These are phyloP conservation scores for Rhizopus delemar DNA, from an alignment of 371 early-diverging fungal species.

Conservation along the genomic window DNA sequence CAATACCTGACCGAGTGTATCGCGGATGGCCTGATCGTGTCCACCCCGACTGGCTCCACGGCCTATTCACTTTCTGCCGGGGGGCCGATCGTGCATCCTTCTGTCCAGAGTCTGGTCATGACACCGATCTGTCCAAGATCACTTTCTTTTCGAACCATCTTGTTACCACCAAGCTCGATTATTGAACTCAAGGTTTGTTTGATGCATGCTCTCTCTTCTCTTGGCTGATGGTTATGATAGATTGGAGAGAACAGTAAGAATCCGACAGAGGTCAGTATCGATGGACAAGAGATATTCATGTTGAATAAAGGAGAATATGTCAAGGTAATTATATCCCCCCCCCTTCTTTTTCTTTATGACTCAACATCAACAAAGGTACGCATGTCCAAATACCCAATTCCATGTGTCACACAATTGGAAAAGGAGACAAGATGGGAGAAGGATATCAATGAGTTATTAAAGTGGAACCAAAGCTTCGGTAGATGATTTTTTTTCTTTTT, in stretches of 20 bases:
- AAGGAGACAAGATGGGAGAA: constrained; percentile 73
- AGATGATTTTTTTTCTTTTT: not conserved
- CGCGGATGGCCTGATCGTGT: constrained; percentile 73
- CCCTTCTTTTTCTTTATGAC: not conserved
- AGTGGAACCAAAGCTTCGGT: constrained; percentile 81
- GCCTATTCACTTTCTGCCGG: constrained; percentile 92
- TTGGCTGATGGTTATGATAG: constrained; percentile 30
- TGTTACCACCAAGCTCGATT: constrained; percentile 79
- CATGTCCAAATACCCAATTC: constrained; percentile 78
- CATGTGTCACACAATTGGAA: constrained; percentile 70
- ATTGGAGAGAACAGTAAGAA: constrained; percentile 65
- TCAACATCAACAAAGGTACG: constrained; percentile 51
- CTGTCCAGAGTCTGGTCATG: constrained; percentile 81
- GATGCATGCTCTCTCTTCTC: not conserved
- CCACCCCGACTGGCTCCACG: constrained; percentile 95
- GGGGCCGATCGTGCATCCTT: constrained; percentile 94
- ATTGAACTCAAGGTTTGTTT: constrained; percentile 61
- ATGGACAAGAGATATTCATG: constrained; percentile 73
- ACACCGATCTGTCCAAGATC: constrained; percentile 97
- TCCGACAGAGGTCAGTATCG: constrained; percentile 69
- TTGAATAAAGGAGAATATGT: constrained; percentile 69
- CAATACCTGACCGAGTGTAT: constrained; percentile 85
- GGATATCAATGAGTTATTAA: constrained; percentile 79
- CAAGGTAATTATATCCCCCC: constrained; percentile 39
- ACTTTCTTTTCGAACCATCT: constrained; percentile 87